A percentile compares a stretch with the other conserved stretches of the same genome.
Conservation (phyloP, 2,329 filamentous ascomycete species). For the Orbilia javanica region DNA sequence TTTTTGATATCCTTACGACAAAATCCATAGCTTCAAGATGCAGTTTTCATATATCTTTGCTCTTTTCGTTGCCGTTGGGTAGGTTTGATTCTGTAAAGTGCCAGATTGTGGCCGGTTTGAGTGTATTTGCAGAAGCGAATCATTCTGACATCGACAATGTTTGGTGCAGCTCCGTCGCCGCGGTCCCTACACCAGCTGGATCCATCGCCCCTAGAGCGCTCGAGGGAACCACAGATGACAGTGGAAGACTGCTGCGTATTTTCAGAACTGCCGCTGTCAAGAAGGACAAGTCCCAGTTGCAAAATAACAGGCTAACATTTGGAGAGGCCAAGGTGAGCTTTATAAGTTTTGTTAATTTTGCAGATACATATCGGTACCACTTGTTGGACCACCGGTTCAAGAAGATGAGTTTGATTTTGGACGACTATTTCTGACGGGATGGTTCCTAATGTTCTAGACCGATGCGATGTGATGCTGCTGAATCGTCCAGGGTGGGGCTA, state of each 20-base stretch:
- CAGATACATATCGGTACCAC: too few species aligned
- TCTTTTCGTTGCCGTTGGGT: slow-evolving; percentile 8
- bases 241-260: background rate
- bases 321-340: background rate
- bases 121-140: too few species aligned
- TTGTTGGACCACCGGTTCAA: background rate
- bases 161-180: background rate
- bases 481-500: background rate
- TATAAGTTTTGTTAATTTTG: background rate
- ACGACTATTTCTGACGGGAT: background rate
- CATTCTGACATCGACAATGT: too few species aligned
- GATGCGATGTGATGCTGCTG: background rate
- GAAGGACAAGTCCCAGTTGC: background rate
- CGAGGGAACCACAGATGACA: slow-evolving; percentile 3
- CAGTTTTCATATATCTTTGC: slow-evolving; percentile 13
- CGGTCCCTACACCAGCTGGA: background rate
- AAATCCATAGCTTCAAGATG: background rate
- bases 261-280: slow-evolving; percentile 5
- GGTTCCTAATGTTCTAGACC: background rate
- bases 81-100: background rate
- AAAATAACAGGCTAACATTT: background rate
- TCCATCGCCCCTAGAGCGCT: background rate
- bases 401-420: background rate
- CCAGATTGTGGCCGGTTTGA: background rate
- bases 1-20: background rate